Base-by-base conservation (phyloP, 2,329 filamentous ascomycete species). In the Diaporthe caulivora region DNA sequence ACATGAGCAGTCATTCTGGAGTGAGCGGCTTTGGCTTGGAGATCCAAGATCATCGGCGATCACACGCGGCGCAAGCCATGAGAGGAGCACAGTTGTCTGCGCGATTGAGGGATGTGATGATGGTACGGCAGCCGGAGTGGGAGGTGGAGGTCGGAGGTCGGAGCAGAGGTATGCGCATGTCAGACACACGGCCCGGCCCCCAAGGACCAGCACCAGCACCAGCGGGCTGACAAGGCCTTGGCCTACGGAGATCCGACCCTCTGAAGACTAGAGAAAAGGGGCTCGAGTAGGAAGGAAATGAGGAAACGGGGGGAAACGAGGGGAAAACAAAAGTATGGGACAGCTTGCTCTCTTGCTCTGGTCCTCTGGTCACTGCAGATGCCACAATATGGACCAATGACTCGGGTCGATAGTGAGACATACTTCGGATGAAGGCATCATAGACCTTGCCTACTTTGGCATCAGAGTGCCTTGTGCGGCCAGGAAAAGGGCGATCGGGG, bases 401-500 rank as follows among this genome's bases (percentile, higher is more conserved):
- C 29, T 24, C 0, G 34, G 10, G 44, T 24, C 8, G 5, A 31
- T 37, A 62, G 1, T 62, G 24, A 44, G 40, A 42, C 37, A 62
- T 62, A 2, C 17, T 9, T 54, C 15, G 57, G n/a, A 37, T 37
- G 10, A 4, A 44, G n/a, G n/a, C 37, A 42, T 29, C n/a, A 58
- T 11, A 18, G 24, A 15, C 37, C 13, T 60, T 60, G 37, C 57
- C 57, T 60, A 42, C n/a, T 60, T 60, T 60, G 57, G 57, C 57
- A 60, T 17, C 37, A 10, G 37, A 10, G 17, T 44, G 37, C 42
- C 58, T 31, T 8, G 42, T 64, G 42, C 11, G 44, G 5, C 37
- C 44, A 29, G 29, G 21, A 65, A 49, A 42, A 37, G 3, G 60
- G n/a, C 29, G 37, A 40, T 51, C 44, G 24, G 62, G 18, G 31